phyloP scores from a whole-genome alignment of 805 yeast species.

The Wickerhamomyces canadensis region DNA sequence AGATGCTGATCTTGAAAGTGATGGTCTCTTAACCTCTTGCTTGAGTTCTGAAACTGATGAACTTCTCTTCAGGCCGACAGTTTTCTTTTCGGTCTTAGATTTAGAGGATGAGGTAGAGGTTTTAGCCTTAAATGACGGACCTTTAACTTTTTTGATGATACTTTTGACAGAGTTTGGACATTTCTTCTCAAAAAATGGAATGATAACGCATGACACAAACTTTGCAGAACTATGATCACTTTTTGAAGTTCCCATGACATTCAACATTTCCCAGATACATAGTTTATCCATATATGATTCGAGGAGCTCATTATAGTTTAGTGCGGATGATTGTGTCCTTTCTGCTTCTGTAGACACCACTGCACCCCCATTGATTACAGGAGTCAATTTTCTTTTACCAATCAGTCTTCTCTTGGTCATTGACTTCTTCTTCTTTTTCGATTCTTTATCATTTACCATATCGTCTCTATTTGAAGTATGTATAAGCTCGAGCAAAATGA shows the following conservation, averaged over 20 bases:
- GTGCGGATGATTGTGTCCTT: conserved; percentile 8
- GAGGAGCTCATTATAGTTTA: conserved; percentile 28
- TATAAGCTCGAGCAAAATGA: conserved; percentile 43
- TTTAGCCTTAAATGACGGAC: conserved; percentile 27
- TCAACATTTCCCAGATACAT: conserved; percentile 46
- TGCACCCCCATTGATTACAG: conserved; percentile 37
- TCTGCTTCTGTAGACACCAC: conserved; percentile 16
- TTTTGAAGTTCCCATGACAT: conserved; percentile 21
- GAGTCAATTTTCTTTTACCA: conserved; percentile 25
- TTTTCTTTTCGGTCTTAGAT: background rate
- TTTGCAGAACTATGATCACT: conserved; percentile 38
- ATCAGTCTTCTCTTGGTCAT: conserved; percentile 26
- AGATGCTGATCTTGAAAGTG: conserved; percentile 15
- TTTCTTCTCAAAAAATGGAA: conserved; percentile 47
- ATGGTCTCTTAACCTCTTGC: conserved; percentile 9
- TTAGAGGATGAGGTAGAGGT: conserved; percentile 5
- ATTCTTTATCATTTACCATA: conserved; percentile 26
- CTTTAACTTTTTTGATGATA: conserved; percentile 42
- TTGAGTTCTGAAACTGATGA: background rate
- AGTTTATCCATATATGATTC: conserved; percentile 47
- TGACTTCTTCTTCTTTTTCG: conserved; percentile 6
- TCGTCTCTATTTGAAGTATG: conserved; percentile 31
- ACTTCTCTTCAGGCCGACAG: background rate
- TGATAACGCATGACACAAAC: conserved; percentile 44
- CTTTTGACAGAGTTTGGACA: conserved; percentile 42